A percentile compares a stretch with the other conserved stretches of the same genome.
These are phyloP conservation scores for Vinca minor DNA, from an alignment of 257 asterid genomes.

Conservation along the genomic window DNA sequence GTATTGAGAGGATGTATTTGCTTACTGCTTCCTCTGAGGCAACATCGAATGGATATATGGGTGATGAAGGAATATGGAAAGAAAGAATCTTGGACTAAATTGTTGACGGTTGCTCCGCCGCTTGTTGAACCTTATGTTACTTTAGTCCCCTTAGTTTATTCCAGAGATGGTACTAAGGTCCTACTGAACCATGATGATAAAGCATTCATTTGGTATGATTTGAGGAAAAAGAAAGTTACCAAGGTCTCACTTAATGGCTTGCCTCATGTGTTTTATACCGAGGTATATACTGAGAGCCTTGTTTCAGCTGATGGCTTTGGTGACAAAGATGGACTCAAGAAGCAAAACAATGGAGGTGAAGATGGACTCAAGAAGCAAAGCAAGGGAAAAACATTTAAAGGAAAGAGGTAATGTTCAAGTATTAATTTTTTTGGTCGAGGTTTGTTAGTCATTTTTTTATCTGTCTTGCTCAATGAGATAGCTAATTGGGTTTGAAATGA, in stretches of 20 bases:
- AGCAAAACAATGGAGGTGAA: no score
- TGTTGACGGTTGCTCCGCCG: constrained; percentile 3
- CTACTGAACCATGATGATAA: background rate
- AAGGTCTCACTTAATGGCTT: constrained; percentile 28
- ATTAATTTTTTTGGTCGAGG: no score
- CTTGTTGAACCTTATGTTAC: background rate
- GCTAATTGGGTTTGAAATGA: background rate
- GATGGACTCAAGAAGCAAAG: constrained; percentile 22
- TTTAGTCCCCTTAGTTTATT: constrained; percentile 2
- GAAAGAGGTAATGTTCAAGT: constrained; percentile 8
- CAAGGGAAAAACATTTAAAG: constrained; percentile 1
- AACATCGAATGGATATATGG: constrained; percentile 8
- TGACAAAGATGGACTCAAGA: no score
- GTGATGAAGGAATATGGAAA: constrained; percentile 12
- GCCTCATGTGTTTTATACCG: constrained; percentile 44
- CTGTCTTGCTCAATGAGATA: background rate
- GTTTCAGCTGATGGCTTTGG: constrained; percentile 22
- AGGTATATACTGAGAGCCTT: constrained; percentile 41
- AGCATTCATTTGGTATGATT: constrained; percentile 1
- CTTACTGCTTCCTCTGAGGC: background rate
- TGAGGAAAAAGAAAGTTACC: constrained; percentile 14
- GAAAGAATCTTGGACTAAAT: constrained; percentile 9
- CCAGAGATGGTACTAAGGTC: background rate
- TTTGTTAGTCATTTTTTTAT: no score
- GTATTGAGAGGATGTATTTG: constrained; percentile 9